Percentiles rank a stretch among this genome's conserved stretches.
phyloP scores from a whole-genome alignment of 2,329 filamentous ascomycete genomes.

The Tolypocladium cylindrosporum region DNA sequence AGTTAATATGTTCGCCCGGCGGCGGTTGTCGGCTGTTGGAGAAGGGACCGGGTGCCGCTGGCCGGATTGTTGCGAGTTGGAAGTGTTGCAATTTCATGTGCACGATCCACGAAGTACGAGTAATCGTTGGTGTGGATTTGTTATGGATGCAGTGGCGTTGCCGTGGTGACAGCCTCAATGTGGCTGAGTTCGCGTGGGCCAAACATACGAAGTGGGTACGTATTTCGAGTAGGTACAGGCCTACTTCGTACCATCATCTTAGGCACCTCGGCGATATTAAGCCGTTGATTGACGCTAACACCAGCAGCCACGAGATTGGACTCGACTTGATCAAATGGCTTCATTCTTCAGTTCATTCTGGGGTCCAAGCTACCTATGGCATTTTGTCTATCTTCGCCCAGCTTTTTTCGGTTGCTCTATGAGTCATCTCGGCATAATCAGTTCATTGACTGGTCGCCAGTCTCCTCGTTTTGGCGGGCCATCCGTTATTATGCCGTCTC shows the following conservation, averaged over 20 bases:
- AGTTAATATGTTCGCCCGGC: constrained; percentile 12
- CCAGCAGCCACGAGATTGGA: background rate
- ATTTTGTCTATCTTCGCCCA: background rate
- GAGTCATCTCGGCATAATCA: background rate
- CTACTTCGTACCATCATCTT: background rate
- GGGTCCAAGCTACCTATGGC: background rate
- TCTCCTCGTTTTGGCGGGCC: background rate
- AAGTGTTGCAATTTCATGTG: background rate
- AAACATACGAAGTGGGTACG: background rate
- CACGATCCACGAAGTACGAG: background rate
- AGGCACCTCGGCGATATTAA: background rate
- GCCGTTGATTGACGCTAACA: background rate
- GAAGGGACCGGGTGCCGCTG: background rate
- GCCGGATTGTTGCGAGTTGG: background rate
- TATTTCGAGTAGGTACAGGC: background rate
- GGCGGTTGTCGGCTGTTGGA: constrained; percentile 2
- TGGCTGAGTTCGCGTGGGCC: background rate
- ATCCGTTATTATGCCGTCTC: background rate
- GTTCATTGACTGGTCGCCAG: background rate
- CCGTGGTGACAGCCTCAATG: constrained; percentile 7
- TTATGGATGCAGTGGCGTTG: constrained; percentile 4
- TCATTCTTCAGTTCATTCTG: background rate
- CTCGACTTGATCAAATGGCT: background rate
- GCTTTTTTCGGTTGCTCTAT: background rate
- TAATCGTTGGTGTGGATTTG: background rate